Conservation (phyloP, 208 protist genomes). For the Leishmania tarentolae region DNA sequence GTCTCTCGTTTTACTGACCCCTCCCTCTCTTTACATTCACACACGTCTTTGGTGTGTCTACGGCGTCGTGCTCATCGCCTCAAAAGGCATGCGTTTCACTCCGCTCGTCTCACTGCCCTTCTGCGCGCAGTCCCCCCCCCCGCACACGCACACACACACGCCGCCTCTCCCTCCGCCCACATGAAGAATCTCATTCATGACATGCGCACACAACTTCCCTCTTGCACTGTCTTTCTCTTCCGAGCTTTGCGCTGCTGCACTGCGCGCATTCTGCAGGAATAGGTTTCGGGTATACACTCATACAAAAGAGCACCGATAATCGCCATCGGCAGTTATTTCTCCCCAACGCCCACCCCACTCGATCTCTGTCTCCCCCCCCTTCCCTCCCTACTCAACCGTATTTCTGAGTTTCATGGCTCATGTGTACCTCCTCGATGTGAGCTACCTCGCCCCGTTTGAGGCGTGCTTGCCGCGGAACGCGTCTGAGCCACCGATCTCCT, state of each 20-base stretch:
- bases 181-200: neutral
- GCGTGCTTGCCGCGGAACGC: neutral
- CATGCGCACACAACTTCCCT: neutral
- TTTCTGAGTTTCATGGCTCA: conserved; percentile 20
- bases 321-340: neutral
- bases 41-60: neutral
- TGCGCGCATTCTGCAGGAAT: neutral
- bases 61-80: neutral
- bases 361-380: neutral
- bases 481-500: conserved; percentile 19
- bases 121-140: neutral
- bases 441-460: neutral
- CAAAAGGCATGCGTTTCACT: neutral
- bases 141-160: neutral
- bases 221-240: neutral
- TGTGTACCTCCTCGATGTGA: conserved; percentile 42
- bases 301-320: neutral
- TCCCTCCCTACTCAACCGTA: neutral
- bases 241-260: neutral
- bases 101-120: neutral
- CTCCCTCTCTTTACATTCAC: neutral
- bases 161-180: neutral
- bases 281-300: neutral
- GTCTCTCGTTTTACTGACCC: neutral
- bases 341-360: neutral